Evolutionary conservation across 805 yeast genomes (phyloP).

Genomic region (Komagataella populi): DNA sequence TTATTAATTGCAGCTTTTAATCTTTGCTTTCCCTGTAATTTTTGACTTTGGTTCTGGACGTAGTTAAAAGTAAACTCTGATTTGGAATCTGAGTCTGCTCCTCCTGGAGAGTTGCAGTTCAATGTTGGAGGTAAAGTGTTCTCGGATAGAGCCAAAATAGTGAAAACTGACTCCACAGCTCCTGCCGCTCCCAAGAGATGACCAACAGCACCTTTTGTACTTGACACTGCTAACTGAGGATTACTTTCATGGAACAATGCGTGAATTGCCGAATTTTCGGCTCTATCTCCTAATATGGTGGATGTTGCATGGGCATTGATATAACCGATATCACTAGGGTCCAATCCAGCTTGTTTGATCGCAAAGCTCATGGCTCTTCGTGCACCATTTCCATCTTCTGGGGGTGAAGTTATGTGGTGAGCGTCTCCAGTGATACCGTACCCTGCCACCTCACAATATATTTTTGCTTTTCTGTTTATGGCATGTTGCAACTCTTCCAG

Average conservation of each 20-base stretch:
- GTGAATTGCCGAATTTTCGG: constrained; percentile 69
- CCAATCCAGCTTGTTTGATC: constrained; percentile 32
- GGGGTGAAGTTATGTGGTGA: constrained; percentile 86
- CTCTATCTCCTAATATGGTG: constrained; percentile 76
- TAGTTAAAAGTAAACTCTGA: constrained; percentile 39
- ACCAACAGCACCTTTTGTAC: constrained; percentile 88
- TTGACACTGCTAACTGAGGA: constrained; percentile 40
- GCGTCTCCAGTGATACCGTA: constrained; percentile 92
- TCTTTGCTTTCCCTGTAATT: constrained; percentile 8
- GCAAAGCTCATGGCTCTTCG: constrained; percentile 73
- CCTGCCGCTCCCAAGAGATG: constrained; percentile 96
- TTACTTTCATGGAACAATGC: constrained; percentile 29
- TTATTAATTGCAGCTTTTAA: constrained; percentile 61
- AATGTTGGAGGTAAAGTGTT: constrained; percentile 66
- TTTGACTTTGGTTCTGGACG: constrained; percentile 32
- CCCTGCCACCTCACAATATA: constrained; percentile 75
- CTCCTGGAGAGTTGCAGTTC: constrained; percentile 46
- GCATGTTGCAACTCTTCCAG: constrained; percentile 77
- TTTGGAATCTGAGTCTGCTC: constrained; percentile 28
- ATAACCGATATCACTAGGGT: constrained; percentile 45
- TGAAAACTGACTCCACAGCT: constrained; percentile 77
- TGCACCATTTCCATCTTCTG: constrained; percentile 76
- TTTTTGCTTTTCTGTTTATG: constrained; percentile 34
- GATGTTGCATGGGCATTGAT: constrained; percentile 97
- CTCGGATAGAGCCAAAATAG: constrained; percentile 49